Evolutionary conservation across 139 green algal species (phyloP).

Genomic region (Chlamydomonas incerta): DNA sequence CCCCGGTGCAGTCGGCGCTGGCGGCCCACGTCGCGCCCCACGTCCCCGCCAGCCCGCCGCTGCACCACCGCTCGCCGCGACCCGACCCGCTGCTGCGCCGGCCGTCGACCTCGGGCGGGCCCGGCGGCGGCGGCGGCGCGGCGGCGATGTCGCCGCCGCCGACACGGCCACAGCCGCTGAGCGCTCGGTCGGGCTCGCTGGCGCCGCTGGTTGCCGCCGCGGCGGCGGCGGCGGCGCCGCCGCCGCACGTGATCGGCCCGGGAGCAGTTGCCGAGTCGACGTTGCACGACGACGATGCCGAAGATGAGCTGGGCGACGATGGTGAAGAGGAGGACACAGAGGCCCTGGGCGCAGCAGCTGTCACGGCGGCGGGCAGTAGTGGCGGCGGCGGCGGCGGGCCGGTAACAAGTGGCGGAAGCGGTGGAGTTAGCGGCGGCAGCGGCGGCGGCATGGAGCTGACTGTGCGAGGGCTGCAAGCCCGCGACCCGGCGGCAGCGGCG

Average conservation of each 20-base stretch:
- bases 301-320: too few species aligned
- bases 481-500: neutral
- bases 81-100: neutral
- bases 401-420: too few species aligned
- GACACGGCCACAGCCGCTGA: neutral
- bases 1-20: neutral
- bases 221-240: neutral
- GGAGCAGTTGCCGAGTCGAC: neutral
- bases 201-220: neutral
- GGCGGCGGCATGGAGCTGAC: conserved; percentile 25
- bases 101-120: neutral
- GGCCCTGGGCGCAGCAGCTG: too few species aligned
- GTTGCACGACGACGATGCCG: neutral
- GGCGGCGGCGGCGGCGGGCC: too few species aligned
- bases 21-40: neutral
- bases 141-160: neutral
- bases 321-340: too few species aligned
- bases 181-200: neutral
- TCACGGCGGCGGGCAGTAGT: too few species aligned
- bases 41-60: neutral
- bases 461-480: neutral
- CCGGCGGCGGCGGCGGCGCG: neutral
- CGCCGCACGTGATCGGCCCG: neutral
- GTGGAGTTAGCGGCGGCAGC: neutral
- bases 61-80: neutral